Evolutionary conservation across 192 early-diverging fungal species (phyloP), one percentile per base, ranked within the genome.

Genomic region (Globomyces pollinis-pini): DNA sequence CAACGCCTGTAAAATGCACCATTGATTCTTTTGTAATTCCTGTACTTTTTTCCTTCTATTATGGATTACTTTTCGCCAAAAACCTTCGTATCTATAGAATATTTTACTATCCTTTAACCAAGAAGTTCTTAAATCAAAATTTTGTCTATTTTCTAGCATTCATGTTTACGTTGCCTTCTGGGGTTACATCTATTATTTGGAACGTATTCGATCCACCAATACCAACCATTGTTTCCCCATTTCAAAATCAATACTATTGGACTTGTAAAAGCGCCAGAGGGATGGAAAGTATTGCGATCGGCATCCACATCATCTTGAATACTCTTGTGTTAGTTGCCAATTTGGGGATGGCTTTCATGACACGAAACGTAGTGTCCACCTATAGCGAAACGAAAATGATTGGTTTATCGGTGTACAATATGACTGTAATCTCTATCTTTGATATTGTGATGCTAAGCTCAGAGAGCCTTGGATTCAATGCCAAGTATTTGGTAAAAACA

Each of bases 311-410:
- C 23, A 8, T 55, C 8, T 55, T 33, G 8, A 28, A 28, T 3
- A 31, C 18, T 23, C 9, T 55, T 11, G n/a, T 55, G 7, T 24
- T 55, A 36, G 8, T 34, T 20, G 9, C 24, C 28, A 55, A 55
- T 24, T 41, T 55, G 35, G 29, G 7, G 8, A 55, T 55, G 7
- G 53, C 53, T 21, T 55, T 55, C 23, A 20, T 28, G n/a, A 55
- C 53, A 4, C 21, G 53, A 36, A 55, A 36, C n/a, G 53, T 35
- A 13, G 20, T 31, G 12, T 55, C 23, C 21, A 55, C 7, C 29
- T 55, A 55, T 16, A 55, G 3, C 31, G 53, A 55, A 34, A 41
- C 53, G 3, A 55, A 55, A 16, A 24, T 55, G 6, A 55, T 55
- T 9, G 29, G 29, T 0, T 26, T 55, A 15, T 38, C 35, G 6